Percentiles rank a stretch among this genome's conserved stretches.
Evolutionary conservation across 2,329 filamentous ascomycete species (phyloP).

Genomic region (Cercospora canescens): DNA sequence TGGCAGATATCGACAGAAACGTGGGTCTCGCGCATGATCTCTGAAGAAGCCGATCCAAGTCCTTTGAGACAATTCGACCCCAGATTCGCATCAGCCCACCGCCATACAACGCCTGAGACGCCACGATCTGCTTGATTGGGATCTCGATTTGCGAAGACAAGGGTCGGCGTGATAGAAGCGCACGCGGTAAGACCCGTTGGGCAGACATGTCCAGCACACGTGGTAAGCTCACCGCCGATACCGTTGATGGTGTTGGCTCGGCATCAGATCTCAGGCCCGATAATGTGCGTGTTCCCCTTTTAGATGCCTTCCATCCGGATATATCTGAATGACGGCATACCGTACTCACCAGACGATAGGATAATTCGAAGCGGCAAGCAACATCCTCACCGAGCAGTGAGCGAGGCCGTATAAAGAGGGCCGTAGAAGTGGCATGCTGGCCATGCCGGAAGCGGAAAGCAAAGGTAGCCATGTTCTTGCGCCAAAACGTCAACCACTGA

Average conservation of each 20-base stretch:
- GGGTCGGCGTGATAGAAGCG: neutral
- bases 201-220: neutral
- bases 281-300: neutral
- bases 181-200: neutral
- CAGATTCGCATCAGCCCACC: neutral
- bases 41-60: neutral
- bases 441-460: slow-evolving; percentile 25
- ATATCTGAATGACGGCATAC: neutral
- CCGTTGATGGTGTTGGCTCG: neutral
- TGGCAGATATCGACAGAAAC: neutral
- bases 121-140: neutral
- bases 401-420: slow-evolving; percentile 12
- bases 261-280: neutral
- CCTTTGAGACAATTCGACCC: neutral
- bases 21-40: neutral
- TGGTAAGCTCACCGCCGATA: neutral
- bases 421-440: slow-evolving; percentile 27
- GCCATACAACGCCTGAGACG: neutral
- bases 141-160: neutral
- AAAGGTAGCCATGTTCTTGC: slow-evolving; percentile 8
- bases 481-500: neutral
- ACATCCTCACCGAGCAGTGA: slow-evolving; percentile 5
- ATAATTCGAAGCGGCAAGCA: neutral
- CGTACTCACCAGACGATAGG: neutral
- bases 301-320: neutral